Conservation (phyloP, 73 alveolate genomes). For the Paramecium octaurelia region DNA sequence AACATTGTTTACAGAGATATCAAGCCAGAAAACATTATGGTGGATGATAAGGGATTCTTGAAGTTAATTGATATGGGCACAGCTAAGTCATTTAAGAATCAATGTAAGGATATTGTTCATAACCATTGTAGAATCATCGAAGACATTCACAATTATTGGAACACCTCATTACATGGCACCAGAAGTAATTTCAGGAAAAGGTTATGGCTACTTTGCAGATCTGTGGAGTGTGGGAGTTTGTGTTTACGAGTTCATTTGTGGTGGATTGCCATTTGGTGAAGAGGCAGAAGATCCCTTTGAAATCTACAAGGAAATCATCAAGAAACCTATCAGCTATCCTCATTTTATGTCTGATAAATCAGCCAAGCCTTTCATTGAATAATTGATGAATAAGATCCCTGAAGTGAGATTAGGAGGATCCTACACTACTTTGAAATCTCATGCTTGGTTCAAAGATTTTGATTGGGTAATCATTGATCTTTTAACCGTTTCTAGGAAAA, state of each 20-base stretch:
- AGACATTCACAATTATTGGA: conserved; percentile 60
- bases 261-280: conserved; percentile 78
- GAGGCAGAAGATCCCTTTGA: conserved; percentile 78
- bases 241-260: conserved; percentile 63
- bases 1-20: conserved; percentile 58
- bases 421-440: conserved; percentile 45
- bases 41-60: conserved; percentile 57
- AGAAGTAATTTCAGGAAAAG: conserved; percentile 65
- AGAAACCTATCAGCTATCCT: conserved; percentile 52
- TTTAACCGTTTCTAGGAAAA: neutral
- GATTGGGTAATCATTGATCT: conserved; percentile 8
- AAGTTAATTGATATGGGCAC: conserved; percentile 64
- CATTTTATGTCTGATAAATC: conserved; percentile 49
- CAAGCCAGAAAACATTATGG: conserved; percentile 62
- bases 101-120: neutral
- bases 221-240: conserved; percentile 61
- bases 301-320: conserved; percentile 70
- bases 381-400: conserved; percentile 56
- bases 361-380: conserved; percentile 54
- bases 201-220: conserved; percentile 60
- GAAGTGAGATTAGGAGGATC: conserved; percentile 64
- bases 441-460: conserved; percentile 59
- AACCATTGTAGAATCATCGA: neutral
- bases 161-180: conserved; percentile 69
- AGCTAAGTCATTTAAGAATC: conserved; percentile 46